Conservation (phyloP, 177 flowering plant genomes). For the Tripterygium wilfordii region DNA sequence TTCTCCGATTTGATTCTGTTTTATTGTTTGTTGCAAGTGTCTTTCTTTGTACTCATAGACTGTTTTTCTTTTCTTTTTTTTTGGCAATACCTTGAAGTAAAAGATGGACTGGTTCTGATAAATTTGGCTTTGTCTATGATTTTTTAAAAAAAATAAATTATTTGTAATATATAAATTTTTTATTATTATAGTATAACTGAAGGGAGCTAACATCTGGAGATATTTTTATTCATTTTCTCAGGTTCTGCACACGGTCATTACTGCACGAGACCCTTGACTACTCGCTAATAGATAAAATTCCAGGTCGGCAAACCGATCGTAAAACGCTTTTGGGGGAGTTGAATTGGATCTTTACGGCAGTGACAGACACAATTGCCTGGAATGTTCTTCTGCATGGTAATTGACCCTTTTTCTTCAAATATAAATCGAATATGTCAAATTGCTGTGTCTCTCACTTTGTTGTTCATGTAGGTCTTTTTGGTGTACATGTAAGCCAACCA, state of each 20-base stretch:
- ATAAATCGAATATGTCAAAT: background rate
- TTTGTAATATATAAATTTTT: too few species aligned
- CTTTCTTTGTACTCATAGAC: too few species aligned
- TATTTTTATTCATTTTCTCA: slow-evolving; percentile 19
- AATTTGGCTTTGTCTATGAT: too few species aligned
- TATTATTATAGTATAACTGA: too few species aligned
- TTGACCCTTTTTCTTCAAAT: background rate
- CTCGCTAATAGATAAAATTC: slow-evolving; percentile 82
- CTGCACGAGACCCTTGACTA: slow-evolving; percentile 70
- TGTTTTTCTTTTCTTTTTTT: too few species aligned
- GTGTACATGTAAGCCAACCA: slow-evolving; percentile 1
- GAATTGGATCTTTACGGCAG: slow-evolving; percentile 99
- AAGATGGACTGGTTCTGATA: too few species aligned
- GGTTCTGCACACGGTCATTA: slow-evolving; percentile 84
- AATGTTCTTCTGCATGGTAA: slow-evolving; percentile 98
- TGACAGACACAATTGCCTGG: slow-evolving; percentile 99
- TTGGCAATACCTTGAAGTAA: too few species aligned
- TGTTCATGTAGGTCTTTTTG: slow-evolving; percentile 2
- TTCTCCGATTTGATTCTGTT: too few species aligned
- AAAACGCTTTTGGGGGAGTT: slow-evolving; percentile 93
- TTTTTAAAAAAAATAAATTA: too few species aligned
- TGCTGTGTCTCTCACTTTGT: background rate
- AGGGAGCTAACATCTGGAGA: too few species aligned
- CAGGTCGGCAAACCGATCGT: slow-evolving; percentile 96
- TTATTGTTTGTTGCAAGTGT: too few species aligned